Base-by-base conservation (phyloP, 2,329 filamentous ascomycete species). In the Pleurostoma richardsiae region DNA sequence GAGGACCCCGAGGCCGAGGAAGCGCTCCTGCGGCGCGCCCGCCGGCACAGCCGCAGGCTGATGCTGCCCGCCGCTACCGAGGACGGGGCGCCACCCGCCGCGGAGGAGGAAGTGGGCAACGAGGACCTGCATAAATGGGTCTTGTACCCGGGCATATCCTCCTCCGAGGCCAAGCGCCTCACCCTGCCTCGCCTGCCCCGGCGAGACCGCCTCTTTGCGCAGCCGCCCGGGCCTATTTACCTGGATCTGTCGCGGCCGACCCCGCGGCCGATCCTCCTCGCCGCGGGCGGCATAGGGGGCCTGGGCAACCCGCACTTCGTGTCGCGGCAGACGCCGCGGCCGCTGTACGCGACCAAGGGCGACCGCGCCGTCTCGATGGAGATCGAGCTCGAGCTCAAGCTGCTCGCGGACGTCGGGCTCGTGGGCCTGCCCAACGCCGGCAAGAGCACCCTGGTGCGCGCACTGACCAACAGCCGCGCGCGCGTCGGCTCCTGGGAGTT, bases 341-440 rank as follows among this genome's bases (percentile, higher is more conserved):
- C 94, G 1, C 85, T 92, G 58, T 95, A 91, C 63, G 94, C 92
- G 5, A 96, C 90, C 1, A 87, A 83, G 55, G 94, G 94, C 39
- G 89, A 95, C 55, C 74, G 79, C 10, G 88, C 89, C 36, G 82
- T 94, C 57, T 84, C 80, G 38, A 73, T 99, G 59, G 83, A 85
- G 42, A 70, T 99, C 33, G 85, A 95, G 61, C 78, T 99, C 10
- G 94, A 99, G 65, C 78, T 99, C 51, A 97, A 96, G 73, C 79
- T 99, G 7, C 82, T 99, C 39, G 94, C 94, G 4, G 94, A 99
- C 66, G 86, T 99, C 6, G 94, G 94, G 1, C 77, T 99, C 3
- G 94, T 99, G 11, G 94, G 94, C 1, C 79, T 97, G 11, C 94
- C 94, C 2, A 99, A 99, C 63, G 94, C 92, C 4, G 94, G 94